phyloP scores from a whole-genome alignment of 306 rosid species.

The Herpetospermum pedunculosum region DNA sequence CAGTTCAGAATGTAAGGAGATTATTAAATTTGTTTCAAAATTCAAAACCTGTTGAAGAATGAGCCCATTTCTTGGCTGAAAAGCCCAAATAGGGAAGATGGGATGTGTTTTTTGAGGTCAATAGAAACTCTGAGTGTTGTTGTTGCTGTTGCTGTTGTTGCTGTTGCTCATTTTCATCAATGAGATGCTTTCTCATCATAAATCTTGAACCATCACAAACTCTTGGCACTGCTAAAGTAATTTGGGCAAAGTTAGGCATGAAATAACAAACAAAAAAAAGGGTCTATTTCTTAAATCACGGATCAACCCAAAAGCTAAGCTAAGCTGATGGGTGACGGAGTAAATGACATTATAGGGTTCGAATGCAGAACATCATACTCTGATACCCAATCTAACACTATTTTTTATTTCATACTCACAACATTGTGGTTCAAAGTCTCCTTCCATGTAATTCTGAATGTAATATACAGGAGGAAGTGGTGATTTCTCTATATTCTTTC shows the following conservation, averaged over 20 bases:
- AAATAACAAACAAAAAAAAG: not conserved
- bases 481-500: conserved; percentile 27
- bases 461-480: conserved; percentile 8
- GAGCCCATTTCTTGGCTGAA: conserved; percentile 17
- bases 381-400: no score
- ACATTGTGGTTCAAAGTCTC: conserved; percentile 24
- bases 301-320: no score
- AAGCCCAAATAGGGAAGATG: conserved; percentile 16
- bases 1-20: no score
- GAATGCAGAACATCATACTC: no score
- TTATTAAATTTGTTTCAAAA: not conserved
- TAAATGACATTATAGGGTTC: no score
- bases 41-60: conserved; percentile 20
- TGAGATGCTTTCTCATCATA: conserved; percentile 18
- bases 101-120: conserved; percentile 2
- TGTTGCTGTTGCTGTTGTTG: conserved; percentile 6
- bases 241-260: not conserved
- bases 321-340: no score
- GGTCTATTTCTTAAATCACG: not conserved
- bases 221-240: conserved; percentile 16
- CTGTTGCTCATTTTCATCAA: conserved; percentile 21
- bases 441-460: conserved; percentile 23
- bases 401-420: no score
- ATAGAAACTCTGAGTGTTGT: not conserved
- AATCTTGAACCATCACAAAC: conserved; percentile 20